phyloP scores from a whole-genome alignment of 2,329 filamentous ascomycete genomes.

The Tolypocladium tropicale region DNA sequence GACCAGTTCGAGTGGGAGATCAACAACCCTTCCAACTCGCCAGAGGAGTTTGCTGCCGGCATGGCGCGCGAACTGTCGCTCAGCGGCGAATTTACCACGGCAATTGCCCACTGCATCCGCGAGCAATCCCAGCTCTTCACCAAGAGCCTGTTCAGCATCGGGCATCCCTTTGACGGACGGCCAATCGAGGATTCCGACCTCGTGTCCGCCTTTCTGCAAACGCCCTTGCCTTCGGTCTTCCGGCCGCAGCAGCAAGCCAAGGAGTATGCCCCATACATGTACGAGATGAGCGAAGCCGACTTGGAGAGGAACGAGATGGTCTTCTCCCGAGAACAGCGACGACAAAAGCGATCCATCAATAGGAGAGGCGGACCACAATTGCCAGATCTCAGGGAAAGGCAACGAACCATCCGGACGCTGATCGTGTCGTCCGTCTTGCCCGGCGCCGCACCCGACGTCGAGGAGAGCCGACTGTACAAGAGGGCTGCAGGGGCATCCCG shows the following conservation, averaged over 20 bases:
- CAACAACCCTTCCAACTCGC: slow-evolving; percentile 86
- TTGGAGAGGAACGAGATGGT: slow-evolving; percentile 85
- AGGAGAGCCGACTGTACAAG: slow-evolving; percentile 84
- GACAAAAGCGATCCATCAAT: slow-evolving; percentile 93
- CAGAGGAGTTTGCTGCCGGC: slow-evolving; percentile 83
- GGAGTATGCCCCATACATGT: slow-evolving; percentile 87
- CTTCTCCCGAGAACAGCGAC: slow-evolving; percentile 84
- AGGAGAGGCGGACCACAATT: slow-evolving; percentile 83
- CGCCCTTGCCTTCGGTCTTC: slow-evolving; percentile 74
- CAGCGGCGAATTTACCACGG: slow-evolving; percentile 91
- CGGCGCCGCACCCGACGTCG: slow-evolving; percentile 67
- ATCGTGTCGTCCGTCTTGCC: slow-evolving; percentile 89
- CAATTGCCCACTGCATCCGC: slow-evolving; percentile 94
- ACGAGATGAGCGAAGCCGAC: slow-evolving; percentile 85
- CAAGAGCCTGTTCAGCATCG: slow-evolving; percentile 82
- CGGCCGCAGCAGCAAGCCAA: slow-evolving; percentile 86
- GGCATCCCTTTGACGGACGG: slow-evolving; percentile 89
- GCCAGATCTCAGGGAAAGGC: slow-evolving; percentile 92
- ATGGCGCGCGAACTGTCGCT: slow-evolving; percentile 88
- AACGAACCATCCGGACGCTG: slow-evolving; percentile 84
- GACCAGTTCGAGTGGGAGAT: slow-evolving; percentile 99
- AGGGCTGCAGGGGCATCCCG: slow-evolving; percentile 51
- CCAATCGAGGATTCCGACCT: slow-evolving; percentile 89
- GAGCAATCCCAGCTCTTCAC: slow-evolving; percentile 94
- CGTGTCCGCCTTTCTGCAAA: slow-evolving; percentile 72